These are phyloP conservation scores for Aspergillus melleus DNA, from an alignment of 2,329 filamentous ascomycete species.

Conservation along the genomic window DNA sequence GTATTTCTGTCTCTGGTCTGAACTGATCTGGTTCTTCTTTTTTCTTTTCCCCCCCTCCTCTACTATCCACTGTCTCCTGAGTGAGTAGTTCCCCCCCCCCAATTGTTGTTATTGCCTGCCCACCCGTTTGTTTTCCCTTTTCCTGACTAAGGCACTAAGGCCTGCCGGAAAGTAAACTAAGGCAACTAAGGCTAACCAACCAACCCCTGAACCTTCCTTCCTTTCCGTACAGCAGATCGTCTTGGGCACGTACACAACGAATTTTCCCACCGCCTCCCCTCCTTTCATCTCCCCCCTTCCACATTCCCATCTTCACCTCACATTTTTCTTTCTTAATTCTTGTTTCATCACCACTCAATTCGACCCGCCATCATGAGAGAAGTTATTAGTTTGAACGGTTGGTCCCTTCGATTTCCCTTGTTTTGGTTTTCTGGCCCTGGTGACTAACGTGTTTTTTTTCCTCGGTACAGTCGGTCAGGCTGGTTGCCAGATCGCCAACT, in stretches of 20 bases:
- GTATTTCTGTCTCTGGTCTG: background rate
- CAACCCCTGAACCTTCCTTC: constrained; percentile 25
- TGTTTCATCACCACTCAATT: constrained; percentile 15
- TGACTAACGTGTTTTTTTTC: constrained; percentile 21
- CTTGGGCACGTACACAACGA: constrained; percentile 18
- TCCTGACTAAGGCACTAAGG: constrained; percentile 3
- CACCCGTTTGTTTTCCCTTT: constrained; percentile 11
- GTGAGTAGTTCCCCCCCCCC: constrained; percentile 12
- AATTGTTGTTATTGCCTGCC: constrained; percentile 1
- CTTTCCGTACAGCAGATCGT: constrained; percentile 19
- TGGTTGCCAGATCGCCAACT: constrained; percentile 99
- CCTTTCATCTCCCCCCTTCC: constrained; percentile 32
- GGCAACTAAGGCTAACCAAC: constrained; percentile 8
- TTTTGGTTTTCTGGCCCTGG: constrained; percentile 17
- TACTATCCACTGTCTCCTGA: constrained; percentile 11
- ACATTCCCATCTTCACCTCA: constrained; percentile 15
- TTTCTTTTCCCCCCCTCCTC: constrained; percentile 17
- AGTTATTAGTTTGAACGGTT: constrained; percentile 99
- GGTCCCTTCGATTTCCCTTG: constrained; percentile 34
- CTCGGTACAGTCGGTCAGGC: constrained; percentile 85
- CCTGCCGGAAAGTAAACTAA: constrained; percentile 25
- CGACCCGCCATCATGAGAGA: constrained; percentile 80
- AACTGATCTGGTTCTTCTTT: background rate
- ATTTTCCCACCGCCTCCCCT: background rate
- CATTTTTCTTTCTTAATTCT: constrained; percentile 26